A percentile compares a stretch with the other conserved stretches of the same genome.
Conservation (phyloP, 75 land plant genomes). For the Sequoiadendron giganteum region DNA sequence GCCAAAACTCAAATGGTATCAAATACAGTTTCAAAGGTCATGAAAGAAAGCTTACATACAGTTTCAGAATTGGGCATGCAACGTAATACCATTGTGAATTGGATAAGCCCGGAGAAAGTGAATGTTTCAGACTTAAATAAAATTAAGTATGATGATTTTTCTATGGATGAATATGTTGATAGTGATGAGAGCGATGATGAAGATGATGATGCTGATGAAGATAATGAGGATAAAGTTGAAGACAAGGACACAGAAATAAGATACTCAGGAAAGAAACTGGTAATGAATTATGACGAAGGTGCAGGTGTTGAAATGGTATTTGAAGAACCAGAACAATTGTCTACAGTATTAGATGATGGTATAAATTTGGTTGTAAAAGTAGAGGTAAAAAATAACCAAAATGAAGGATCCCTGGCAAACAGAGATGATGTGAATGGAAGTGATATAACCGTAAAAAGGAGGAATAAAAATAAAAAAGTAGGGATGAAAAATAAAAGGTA, state of each 20-base stretch:
- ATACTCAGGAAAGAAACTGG: neutral
- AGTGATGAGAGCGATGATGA: slow-evolving; percentile 18
- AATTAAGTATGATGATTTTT: slow-evolving; percentile 24
- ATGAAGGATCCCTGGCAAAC: slow-evolving; percentile 10
- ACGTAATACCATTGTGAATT: slow-evolving; percentile 28
- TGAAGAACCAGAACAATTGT: neutral
- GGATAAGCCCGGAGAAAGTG: slow-evolving; percentile 43
- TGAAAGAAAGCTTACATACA: neutral
- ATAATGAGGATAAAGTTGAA: slow-evolving; percentile 29
- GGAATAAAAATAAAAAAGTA: slow-evolving; percentile 6
- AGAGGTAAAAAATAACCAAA: slow-evolving; percentile 13
- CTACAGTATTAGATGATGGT: slow-evolving; percentile 13
- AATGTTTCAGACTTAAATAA: slow-evolving; percentile 26
- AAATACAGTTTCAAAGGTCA: slow-evolving; percentile 1
- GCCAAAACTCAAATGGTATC: neutral
- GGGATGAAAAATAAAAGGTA: slow-evolving; percentile 11
- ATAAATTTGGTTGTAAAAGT: slow-evolving; percentile 13
- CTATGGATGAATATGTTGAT: slow-evolving; percentile 16
- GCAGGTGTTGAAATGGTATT: neutral
- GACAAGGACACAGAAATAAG: neutral
- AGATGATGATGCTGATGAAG: slow-evolving; percentile 24
- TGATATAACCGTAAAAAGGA: slow-evolving; percentile 5
- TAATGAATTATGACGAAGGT: neutral
- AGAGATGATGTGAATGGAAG: neutral
- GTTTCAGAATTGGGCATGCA: neutral